A percentile compares a stretch with the other conserved stretches of the same genome.
Evolutionary conservation across 169 alveolate genomes (phyloP).

Genomic region (Eimeria maxima): DNA sequence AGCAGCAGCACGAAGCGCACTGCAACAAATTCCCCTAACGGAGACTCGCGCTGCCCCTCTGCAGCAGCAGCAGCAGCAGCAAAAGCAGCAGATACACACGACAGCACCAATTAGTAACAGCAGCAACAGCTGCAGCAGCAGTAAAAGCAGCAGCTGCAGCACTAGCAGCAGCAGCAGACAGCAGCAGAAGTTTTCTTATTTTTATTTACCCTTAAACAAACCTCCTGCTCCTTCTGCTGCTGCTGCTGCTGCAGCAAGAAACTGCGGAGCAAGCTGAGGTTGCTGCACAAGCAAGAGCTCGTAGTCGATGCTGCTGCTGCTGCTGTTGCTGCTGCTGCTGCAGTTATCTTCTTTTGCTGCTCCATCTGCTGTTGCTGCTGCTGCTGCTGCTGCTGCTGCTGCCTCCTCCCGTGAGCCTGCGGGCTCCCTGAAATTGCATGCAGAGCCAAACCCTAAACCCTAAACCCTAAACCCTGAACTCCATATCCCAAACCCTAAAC

Average conservation of each 20-base stretch:
- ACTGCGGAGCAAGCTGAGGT: neutral
- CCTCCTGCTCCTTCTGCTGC: no score
- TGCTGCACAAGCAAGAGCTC: slow-evolving; percentile 52
- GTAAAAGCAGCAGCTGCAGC: neutral
- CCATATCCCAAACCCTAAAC: slow-evolving; percentile 8
- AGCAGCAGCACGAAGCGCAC: slow-evolving; percentile 4
- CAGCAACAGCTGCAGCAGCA: neutral
- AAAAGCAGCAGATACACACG: no score
- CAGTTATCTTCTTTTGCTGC: neutral
- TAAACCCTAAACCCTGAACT: neutral
- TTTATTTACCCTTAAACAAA: neutral
- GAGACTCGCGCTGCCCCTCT: slow-evolving; percentile 17
- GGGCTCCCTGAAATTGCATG: neutral
- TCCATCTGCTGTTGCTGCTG: neutral
- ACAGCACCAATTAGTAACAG: no score
- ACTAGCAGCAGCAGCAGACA: neutral
- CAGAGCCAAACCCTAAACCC: neutral
- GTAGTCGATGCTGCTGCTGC: no score
- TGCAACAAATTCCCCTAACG: slow-evolving; percentile 3
- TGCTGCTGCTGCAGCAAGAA: slow-evolving; percentile 35
- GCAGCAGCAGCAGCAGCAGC: slow-evolving; percentile 47
- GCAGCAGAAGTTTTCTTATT: no score
- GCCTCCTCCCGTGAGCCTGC: neutral
- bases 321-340: neutral
- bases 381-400: slow-evolving; percentile 22